A percentile compares a stretch with the other conserved stretches of the same genome.
These are phyloP conservation scores for Danielozyma ontarioensis DNA, from an alignment of 805 yeast species.

Conservation along the genomic window DNA sequence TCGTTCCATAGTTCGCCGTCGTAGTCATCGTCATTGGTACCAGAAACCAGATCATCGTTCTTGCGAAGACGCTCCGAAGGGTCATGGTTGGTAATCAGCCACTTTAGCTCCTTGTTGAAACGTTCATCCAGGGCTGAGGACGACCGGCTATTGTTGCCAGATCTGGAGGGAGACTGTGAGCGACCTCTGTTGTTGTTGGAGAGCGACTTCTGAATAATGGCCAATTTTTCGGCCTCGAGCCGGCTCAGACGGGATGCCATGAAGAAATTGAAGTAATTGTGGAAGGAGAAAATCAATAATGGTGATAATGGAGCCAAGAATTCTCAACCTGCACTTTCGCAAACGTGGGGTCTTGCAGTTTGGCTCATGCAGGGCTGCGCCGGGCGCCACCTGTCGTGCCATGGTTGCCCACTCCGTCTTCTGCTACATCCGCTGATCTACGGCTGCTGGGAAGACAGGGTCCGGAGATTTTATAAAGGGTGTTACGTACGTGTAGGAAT, in stretches of 20 bases:
- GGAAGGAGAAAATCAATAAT: slow-evolving; percentile 1
- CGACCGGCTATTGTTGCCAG: slow-evolving; percentile 25
- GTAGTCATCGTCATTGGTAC: slow-evolving; percentile 3
- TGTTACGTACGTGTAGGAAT: no score
- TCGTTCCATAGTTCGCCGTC: slow-evolving; percentile 12
- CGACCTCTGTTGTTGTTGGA: slow-evolving; percentile 30
- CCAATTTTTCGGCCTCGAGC: slow-evolving; percentile 38
- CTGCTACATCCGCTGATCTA: background rate
- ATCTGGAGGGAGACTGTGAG: slow-evolving; percentile 28
- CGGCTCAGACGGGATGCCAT: slow-evolving; percentile 34
- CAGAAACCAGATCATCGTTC: no score
- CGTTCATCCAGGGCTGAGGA: slow-evolving; percentile 33
- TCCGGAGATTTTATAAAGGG: no score
- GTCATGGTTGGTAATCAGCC: slow-evolving; percentile 68
- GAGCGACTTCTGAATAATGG: slow-evolving; percentile 34
- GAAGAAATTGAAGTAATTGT: background rate
- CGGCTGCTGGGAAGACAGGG: no score
- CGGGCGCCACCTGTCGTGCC: no score
- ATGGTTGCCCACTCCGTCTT: no score
- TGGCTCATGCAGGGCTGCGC: no score
- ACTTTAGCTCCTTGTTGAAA: slow-evolving; percentile 41
- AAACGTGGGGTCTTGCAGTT: no score
- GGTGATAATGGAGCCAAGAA: no score
- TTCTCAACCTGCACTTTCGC: no score
- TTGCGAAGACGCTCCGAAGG: slow-evolving; percentile 59